Evolutionary conservation across 2,329 filamentous ascomycete species (phyloP).

Genomic region (Fusarium sp.): DNA sequence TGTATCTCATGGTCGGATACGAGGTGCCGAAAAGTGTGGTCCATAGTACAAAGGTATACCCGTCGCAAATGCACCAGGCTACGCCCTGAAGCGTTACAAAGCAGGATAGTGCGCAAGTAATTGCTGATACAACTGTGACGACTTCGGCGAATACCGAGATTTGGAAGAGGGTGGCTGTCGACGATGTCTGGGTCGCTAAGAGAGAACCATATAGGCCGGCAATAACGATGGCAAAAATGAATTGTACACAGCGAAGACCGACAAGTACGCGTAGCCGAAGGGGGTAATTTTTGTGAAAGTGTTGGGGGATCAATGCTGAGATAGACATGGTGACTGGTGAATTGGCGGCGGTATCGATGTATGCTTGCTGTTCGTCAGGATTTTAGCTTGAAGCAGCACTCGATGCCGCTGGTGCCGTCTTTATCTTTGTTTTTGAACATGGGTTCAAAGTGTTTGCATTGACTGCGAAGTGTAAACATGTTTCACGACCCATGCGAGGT

Average conservation of each 20-base stretch:
- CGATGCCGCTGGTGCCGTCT: not conserved
- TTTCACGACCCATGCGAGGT: too few relatives aligned
- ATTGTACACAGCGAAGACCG: not conserved
- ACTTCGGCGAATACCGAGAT: not conserved
- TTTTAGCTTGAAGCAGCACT: not conserved
- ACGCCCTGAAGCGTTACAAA: not conserved
- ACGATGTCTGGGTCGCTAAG: not conserved
- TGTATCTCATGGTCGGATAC: not conserved
- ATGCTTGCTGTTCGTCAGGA: too few relatives aligned
- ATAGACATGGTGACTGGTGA: too few relatives aligned
- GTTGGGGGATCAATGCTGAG: too few relatives aligned
- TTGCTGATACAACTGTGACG: not conserved
- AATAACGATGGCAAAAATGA: not conserved
- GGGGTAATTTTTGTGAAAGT: not conserved
- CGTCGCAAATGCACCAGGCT: not conserved
- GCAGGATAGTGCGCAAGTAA: not conserved
- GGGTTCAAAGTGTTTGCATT: too few relatives aligned
- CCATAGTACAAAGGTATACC: not conserved
- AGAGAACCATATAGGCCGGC: not conserved
- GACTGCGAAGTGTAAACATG: too few relatives aligned
- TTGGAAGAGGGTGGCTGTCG: not conserved
- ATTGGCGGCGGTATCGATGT: too few relatives aligned
- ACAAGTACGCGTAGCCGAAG: not conserved
- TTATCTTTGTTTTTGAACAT: too few relatives aligned
- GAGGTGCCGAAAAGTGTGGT: conserved; percentile 1